A percentile compares a stretch with the other conserved stretches of the same genome.
Evolutionary conservation across 768 basidiomycete genomes (phyloP).

Genomic region (Pseudohyphozyma bogoriensis): DNA sequence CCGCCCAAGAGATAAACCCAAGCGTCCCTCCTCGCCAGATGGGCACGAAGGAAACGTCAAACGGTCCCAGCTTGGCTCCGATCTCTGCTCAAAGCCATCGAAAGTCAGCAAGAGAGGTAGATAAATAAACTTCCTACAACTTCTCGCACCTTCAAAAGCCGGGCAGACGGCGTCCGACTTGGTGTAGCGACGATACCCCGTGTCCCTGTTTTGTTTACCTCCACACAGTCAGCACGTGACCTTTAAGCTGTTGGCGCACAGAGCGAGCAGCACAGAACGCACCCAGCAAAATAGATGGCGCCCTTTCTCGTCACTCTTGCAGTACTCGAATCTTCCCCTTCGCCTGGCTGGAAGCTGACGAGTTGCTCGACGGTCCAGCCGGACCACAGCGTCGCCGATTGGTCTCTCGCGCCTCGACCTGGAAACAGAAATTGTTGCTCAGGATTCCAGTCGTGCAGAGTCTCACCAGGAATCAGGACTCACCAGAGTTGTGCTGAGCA

Average conservation of each 20-base stretch:
- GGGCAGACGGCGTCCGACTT: constrained; percentile 37
- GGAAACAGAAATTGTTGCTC: background rate
- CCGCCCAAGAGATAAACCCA: constrained; percentile 40
- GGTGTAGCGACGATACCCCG: constrained; percentile 39
- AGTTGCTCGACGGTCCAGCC: constrained; percentile 42
- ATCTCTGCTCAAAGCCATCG: constrained; percentile 39
- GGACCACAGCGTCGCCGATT: constrained; percentile 40
- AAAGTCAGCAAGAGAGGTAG: too few species aligned
- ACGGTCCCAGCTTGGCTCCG: constrained; percentile 41
- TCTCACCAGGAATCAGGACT: background rate
- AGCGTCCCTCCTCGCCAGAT: constrained; percentile 45
- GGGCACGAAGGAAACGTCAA: constrained; percentile 43
- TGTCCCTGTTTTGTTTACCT: too few species aligned
- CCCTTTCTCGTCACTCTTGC: constrained; percentile 7
- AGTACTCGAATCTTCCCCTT: background rate
- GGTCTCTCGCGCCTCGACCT: constrained; percentile 41
- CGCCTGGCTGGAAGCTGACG: constrained; percentile 2
- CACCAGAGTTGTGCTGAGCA: constrained; percentile 44
- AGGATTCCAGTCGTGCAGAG: too few species aligned
- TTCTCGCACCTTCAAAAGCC: constrained; percentile 37
- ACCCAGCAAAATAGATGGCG: constrained; percentile 37
- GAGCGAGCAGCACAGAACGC: background rate
- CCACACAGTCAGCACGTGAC: too few species aligned
- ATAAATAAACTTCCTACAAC: too few species aligned
- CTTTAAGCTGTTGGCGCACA: too few species aligned